phyloP scores from a whole-genome alignment of 495 filamentous ascomycete genomes.

The Penicillium desertorum region DNA sequence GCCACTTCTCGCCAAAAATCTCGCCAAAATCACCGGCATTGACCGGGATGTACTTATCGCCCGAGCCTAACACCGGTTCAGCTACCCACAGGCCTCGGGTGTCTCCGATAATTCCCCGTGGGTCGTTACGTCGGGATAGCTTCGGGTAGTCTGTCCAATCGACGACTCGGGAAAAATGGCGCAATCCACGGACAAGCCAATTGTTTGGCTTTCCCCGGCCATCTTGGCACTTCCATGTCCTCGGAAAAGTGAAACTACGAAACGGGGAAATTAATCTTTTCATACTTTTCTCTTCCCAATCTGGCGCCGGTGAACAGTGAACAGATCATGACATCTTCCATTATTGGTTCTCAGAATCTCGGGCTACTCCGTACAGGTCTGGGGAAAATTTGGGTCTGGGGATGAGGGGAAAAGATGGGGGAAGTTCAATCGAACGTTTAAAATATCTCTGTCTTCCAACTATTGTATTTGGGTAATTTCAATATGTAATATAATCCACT shows the following conservation, averaged over 20 bases:
- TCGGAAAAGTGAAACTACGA: background rate
- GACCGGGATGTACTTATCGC: background rate
- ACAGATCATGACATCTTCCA: background rate
- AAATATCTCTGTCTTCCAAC: no score
- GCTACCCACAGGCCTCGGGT: background rate
- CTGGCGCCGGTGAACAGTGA: constrained; percentile 15
- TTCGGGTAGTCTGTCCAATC: constrained; percentile 24
- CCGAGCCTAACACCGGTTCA: background rate
- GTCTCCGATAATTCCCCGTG: constrained; percentile 17
- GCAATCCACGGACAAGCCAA: constrained; percentile 11
- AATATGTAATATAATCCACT: background rate
- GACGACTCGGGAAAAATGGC: constrained; percentile 22
- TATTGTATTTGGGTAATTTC: background rate
- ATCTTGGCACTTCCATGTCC: background rate
- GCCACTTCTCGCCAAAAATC: constrained; percentile 1
- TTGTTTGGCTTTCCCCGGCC: background rate
- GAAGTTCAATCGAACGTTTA: background rate
- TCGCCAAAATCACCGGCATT: background rate
- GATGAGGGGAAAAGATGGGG: constrained; percentile 9
- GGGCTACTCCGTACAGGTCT: constrained; percentile 1
- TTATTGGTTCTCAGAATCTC: background rate
- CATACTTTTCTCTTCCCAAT: background rate
- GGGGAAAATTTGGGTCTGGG: constrained; percentile 2
- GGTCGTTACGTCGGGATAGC: constrained; percentile 16
- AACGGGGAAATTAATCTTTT: background rate